Conservation (phyloP, 2,329 filamentous ascomycete genomes). For the Clonostachys solani region DNA sequence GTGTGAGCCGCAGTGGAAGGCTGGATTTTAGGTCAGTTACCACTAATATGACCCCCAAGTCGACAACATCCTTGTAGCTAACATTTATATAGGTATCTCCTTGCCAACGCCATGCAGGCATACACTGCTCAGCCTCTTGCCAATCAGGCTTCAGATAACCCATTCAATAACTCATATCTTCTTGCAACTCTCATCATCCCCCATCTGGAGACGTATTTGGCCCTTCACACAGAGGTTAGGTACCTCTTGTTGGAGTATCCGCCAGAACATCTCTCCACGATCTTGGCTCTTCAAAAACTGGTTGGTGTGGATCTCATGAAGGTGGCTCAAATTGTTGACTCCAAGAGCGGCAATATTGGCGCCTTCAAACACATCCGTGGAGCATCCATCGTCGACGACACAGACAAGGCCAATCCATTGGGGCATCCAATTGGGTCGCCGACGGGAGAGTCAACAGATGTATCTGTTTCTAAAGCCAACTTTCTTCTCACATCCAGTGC, state of each 20-base stretch:
- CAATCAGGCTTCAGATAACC: conserved; percentile 47
- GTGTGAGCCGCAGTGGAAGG: conserved; percentile 46
- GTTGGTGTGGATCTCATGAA: conserved; percentile 53
- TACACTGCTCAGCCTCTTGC: conserved; percentile 46
- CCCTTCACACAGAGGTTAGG: conserved; percentile 44
- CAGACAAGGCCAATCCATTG: neutral
- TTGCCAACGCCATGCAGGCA: conserved; percentile 56
- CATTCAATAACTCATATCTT: conserved; percentile 46
- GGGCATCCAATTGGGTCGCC: conserved; percentile 5
- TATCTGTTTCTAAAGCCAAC: conserved; percentile 46
- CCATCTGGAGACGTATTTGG: conserved; percentile 56
- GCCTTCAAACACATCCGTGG: conserved; percentile 35
- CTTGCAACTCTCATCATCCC: conserved; percentile 56
- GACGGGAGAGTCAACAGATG: conserved; percentile 17
- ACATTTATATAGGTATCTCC: conserved; percentile 43
- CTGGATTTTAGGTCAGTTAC: conserved; percentile 51
- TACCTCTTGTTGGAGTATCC: conserved; percentile 58
- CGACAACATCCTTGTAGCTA: conserved; percentile 3
- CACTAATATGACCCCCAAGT: neutral
- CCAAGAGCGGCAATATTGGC: conserved; percentile 27
- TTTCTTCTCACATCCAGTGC: conserved; percentile 53
- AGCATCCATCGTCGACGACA: conserved; percentile 17
- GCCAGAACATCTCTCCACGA: conserved; percentile 48
- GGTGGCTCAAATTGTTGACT: conserved; percentile 51
- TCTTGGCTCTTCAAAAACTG: conserved; percentile 53